phyloP scores from a whole-genome alignment of 2,329 filamentous ascomycete species.

The Paecilomyces formosus region DNA sequence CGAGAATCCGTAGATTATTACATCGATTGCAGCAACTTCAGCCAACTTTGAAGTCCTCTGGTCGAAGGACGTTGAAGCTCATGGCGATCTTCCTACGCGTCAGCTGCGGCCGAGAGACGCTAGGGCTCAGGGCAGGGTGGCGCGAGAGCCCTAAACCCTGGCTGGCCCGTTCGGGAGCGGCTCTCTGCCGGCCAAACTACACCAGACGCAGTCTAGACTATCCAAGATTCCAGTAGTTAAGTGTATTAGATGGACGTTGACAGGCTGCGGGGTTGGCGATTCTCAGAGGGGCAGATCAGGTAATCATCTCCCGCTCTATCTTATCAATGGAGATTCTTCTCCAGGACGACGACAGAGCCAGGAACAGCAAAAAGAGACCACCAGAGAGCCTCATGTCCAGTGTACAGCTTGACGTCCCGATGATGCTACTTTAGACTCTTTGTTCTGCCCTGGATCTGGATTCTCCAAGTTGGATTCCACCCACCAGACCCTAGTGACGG shows the following conservation, averaged over 20 bases:
- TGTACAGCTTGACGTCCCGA: neutral
- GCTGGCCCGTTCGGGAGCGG: constrained; percentile 2
- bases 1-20: neutral
- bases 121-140: constrained; percentile 19
- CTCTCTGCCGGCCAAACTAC: too few relatives aligned
- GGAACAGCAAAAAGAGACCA: neutral
- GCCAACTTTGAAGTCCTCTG: neutral
- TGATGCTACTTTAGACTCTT: neutral
- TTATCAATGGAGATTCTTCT: neutral
- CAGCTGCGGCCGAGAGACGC: neutral
- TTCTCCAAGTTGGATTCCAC: neutral
- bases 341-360: neutral
- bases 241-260: too few relatives aligned
- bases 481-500: neutral
- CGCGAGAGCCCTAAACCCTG: constrained; percentile 10
- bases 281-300: too few relatives aligned
- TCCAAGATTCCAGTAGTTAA: too few relatives aligned
- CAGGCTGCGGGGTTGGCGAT: too few relatives aligned
- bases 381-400: neutral
- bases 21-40: neutral
- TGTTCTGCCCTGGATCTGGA: neutral
- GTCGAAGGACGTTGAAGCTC: neutral
- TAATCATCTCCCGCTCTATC: too few relatives aligned
- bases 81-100: neutral
- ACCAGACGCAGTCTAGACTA: too few relatives aligned